Conservation (phyloP, 208 protist species). For the Leishmania martiniquensis region DNA sequence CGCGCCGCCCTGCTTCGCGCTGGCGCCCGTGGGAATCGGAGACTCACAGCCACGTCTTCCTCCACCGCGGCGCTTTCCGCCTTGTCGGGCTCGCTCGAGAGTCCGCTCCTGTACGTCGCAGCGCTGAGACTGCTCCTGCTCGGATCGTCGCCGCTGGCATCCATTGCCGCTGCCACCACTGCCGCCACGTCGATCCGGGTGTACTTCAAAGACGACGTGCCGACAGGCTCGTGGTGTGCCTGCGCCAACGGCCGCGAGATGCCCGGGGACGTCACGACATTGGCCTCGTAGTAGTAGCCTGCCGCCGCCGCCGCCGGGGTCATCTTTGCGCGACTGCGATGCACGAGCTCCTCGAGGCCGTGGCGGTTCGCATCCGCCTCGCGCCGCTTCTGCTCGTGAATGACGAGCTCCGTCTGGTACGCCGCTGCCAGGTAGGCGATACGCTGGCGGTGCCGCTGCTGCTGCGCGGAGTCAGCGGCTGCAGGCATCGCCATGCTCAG, state of each 20-base stretch:
- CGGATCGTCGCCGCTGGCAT: neutral
- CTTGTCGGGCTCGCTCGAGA: neutral
- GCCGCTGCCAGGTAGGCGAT: slow-evolving; percentile 29
- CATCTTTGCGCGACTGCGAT: slow-evolving; percentile 17
- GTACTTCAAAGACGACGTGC: neutral
- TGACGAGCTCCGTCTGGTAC: slow-evolving; percentile 30
- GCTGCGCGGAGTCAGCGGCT: neutral
- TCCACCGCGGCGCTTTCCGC: neutral
- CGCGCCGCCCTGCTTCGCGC: neutral
- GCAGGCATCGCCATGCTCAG: neutral
- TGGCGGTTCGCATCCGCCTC: slow-evolving; percentile 20
- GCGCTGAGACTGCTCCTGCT: neutral
- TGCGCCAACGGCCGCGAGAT: neutral
- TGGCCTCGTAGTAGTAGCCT: slow-evolving; percentile 20
- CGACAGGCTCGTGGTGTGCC: neutral
- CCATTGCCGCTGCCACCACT: neutral
- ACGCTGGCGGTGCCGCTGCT: neutral
- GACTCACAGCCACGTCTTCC: neutral
- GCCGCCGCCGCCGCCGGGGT: slow-evolving; percentile 26
- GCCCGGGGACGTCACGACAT: slow-evolving; percentile 3
- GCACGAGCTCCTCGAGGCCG: slow-evolving; percentile 4
- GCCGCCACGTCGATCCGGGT: neutral
- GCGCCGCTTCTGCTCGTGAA: slow-evolving; percentile 33
- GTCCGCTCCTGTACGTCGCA: neutral
- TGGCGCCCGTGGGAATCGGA: neutral